phyloP scores from a whole-genome alignment of 2,329 filamentous ascomycete species.

The Penicillium verrucosum region DNA sequence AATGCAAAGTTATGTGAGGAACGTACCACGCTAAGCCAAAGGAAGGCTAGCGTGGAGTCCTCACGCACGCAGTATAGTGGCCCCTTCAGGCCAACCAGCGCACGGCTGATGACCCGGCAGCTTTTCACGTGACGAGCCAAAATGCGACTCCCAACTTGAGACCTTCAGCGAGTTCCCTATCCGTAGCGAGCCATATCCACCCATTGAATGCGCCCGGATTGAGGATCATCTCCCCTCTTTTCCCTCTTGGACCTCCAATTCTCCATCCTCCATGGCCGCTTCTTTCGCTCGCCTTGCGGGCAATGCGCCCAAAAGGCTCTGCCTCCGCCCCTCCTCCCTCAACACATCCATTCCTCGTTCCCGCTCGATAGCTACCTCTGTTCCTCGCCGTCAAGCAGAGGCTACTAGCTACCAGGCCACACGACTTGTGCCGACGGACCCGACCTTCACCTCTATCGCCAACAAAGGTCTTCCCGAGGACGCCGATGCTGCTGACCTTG shows the following conservation, averaged over 20 bases:
- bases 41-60: background rate
- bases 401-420: slow-evolving; percentile 50
- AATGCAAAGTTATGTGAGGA: background rate
- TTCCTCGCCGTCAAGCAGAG: slow-evolving; percentile 53
- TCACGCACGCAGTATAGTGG: slow-evolving; percentile 18
- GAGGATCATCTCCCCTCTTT: slow-evolving; percentile 31
- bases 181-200: slow-evolving; percentile 30
- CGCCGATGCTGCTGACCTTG: slow-evolving; percentile 45
- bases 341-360: slow-evolving; percentile 44
- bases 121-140: slow-evolving; percentile 37
- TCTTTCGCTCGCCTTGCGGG: slow-evolving; percentile 59
- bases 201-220: slow-evolving; percentile 39
- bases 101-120: slow-evolving; percentile 35
- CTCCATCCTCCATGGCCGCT: slow-evolving; percentile 54
- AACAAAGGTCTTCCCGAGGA: slow-evolving; percentile 42
- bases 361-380: slow-evolving; percentile 56
- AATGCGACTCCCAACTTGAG: slow-evolving; percentile 35
- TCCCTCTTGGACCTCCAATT: slow-evolving; percentile 19
- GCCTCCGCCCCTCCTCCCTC: slow-evolving; percentile 51
- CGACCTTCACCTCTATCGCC: slow-evolving; percentile 49
- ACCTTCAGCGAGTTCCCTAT: slow-evolving; percentile 27
- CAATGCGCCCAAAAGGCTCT: slow-evolving; percentile 59
- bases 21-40: background rate
- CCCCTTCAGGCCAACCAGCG: slow-evolving; percentile 30
- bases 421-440: slow-evolving; percentile 57